Conservation (phyloP, 306 rosid species). For the Cicer bijugum region DNA sequence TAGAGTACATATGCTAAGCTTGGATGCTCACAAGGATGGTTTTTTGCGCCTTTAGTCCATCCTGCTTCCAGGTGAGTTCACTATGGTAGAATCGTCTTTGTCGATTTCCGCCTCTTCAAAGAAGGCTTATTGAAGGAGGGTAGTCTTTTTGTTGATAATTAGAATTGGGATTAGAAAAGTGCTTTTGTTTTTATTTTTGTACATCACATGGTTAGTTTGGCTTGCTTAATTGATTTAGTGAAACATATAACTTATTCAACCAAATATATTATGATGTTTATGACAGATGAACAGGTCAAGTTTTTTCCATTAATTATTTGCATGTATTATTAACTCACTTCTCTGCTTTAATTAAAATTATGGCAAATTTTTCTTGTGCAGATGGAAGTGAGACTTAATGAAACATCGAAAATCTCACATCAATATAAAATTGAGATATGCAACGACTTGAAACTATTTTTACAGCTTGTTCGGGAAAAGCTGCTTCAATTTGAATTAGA, state of each 20-base stretch:
- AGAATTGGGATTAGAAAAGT: no score
- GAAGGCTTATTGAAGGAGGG: no score
- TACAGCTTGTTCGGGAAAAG: slow-evolving; percentile 74
- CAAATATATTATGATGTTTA: no score
- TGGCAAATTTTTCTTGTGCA: slow-evolving; percentile 29
- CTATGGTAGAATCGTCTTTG: neutral
- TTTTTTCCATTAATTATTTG: no score
- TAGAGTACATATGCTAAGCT: slow-evolving; percentile 90
- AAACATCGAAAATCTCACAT: slow-evolving; percentile 57
- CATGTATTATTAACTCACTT: neutral
- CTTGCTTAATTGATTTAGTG: no score
- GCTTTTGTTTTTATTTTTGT: no score
- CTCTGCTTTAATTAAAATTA: neutral
- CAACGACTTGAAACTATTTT: slow-evolving; percentile 68
- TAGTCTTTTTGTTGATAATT: no score
- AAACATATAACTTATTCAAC: no score
- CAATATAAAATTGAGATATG: slow-evolving; percentile 55
- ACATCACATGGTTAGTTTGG: no score
- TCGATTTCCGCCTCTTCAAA: no score
- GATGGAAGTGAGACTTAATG: slow-evolving; percentile 72
- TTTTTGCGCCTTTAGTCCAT: slow-evolving; percentile 64
- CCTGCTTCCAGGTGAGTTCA: slow-evolving; percentile 63
- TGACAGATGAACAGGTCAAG: no score
- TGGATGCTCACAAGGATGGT: slow-evolving; percentile 92
- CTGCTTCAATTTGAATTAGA: slow-evolving; percentile 79